Base-by-base conservation (phyloP, 768 basidiomycete species). In the Pholiota microspora region DNA sequence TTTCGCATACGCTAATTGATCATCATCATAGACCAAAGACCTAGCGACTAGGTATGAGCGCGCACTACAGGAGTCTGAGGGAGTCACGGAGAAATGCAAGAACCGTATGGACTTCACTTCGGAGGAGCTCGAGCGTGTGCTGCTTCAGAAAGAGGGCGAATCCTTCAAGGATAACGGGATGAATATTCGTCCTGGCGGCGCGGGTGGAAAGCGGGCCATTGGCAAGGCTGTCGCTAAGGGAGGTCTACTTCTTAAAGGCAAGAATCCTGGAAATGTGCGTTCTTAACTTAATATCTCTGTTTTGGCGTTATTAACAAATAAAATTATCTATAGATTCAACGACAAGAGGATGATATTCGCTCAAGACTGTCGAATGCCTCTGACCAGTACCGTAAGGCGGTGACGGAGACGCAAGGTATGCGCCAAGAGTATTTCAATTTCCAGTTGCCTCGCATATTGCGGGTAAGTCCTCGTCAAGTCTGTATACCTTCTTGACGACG, bases 381-480 rank as follows among this genome's bases (percentile, higher is more conserved):
- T 23, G 96, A 98, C 67, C 82, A 85, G 28, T 98, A 94, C 65
- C 79, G 93, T 53, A 95, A 97, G 71, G 86, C 92, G 1, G 87
- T 97, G 27, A 83, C 82, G 12, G 94, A 98, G 59, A 92, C 90
- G 10, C 94, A 98, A 68, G 75, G 85, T 4, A 85, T 92, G 74
- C 81, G 95, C 57, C 95, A 98, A 69, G 97, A 99, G 66, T 98
- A 98, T 69, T 99, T 97, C 72, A 96, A 98, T 69, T 90, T 96
- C 65, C 96, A 98, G 64, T 74, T 98, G 35, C 97, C 97, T 51
- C 88, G 94, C 60, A 91, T 98, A 54, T 71, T 99, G 34, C 82
- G 97, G 49, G 94, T 95, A 67, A 66, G 90, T 79, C 28, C 27
- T 32, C 32, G 23, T n/a, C 38, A 23, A 31, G 12, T n/a, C 29